phyloP scores from a whole-genome alignment of 2,329 filamentous ascomycete species.

The Colletotrichum sp. region DNA sequence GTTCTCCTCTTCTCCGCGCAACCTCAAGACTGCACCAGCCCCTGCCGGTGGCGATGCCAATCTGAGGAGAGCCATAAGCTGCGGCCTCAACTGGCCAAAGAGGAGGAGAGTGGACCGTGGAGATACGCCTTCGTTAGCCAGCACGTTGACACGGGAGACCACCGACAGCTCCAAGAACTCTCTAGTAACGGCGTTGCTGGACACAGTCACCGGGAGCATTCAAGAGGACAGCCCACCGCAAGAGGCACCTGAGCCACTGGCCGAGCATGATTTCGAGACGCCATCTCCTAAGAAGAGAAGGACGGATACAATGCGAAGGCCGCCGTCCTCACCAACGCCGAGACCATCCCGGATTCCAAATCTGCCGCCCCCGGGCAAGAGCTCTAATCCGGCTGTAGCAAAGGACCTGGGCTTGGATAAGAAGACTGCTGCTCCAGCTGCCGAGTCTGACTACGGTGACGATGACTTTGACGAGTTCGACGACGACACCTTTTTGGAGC shows the following conservation, averaged over 20 bases:
- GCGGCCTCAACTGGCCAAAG: conserved; percentile 74
- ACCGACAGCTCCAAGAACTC: conserved; percentile 59
- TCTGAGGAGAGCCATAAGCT: conserved; percentile 70
- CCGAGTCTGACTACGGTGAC: conserved; percentile 56
- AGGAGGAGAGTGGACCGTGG: conserved; percentile 62
- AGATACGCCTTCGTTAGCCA: conserved; percentile 36
- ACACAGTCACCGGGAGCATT: conserved; percentile 64
- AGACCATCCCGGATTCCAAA: background rate
- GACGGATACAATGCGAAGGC: background rate
- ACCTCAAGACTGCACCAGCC: conserved; percentile 45
- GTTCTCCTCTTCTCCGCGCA: conserved; percentile 73
- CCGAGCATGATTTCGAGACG: conserved; percentile 32
- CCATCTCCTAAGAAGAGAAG: conserved; percentile 48
- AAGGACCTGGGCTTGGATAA: background rate
- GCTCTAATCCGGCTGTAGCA: background rate
- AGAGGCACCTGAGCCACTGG: conserved; percentile 26
- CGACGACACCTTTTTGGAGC: conserved; percentile 61
- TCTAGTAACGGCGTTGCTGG: conserved; percentile 66
- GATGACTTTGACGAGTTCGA: conserved; percentile 63
- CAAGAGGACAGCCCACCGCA: conserved; percentile 42
- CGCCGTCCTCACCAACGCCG: conserved; percentile 20
- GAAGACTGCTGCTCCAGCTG: background rate
- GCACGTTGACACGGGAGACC: conserved; percentile 40
- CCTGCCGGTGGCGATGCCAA: conserved; percentile 45
- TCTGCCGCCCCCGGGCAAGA: background rate